Conservation (phyloP, 345 rosid species). For the Aquilaria sinensis region DNA sequence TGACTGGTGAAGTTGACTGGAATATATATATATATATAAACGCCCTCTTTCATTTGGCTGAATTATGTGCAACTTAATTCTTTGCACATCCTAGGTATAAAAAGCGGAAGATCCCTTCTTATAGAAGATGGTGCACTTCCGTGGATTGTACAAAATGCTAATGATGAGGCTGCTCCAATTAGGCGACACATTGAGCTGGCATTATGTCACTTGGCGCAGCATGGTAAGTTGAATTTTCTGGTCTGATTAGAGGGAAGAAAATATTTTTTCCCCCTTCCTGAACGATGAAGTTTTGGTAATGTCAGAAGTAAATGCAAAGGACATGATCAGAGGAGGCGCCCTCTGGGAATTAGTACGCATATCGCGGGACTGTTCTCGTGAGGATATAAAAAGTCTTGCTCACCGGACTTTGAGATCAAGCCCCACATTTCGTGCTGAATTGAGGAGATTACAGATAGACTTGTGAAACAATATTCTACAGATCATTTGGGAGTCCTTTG, state of each 20-base stretch:
- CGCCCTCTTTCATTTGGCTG: too few species aligned
- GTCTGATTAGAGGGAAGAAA: not conserved
- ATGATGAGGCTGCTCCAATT: constrained; percentile 79
- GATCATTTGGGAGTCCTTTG: not conserved
- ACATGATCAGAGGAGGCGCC: constrained; percentile 92
- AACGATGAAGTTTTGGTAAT: constrained; percentile 3
- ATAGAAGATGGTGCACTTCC: constrained; percentile 94
- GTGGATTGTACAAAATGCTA: constrained; percentile 96
- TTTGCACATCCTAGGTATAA: constrained; percentile 42
- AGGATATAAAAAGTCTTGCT: constrained; percentile 81
- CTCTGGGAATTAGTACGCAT: constrained; percentile 93
- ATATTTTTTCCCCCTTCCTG: not conserved
- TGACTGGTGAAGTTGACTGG: constrained; percentile 7
- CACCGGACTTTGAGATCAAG: constrained; percentile 67
- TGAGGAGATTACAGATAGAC: constrained; percentile 64
- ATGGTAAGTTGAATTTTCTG: constrained; percentile 42
- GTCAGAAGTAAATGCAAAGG: constrained; percentile 90
- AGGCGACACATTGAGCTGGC: constrained; percentile 98
- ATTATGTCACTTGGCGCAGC: constrained; percentile 94
- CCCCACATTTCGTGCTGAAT: constrained; percentile 53
- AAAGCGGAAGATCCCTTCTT: constrained; percentile 71
- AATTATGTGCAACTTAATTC: too few species aligned
- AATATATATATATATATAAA: not conserved
- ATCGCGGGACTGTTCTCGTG: constrained; percentile 87
- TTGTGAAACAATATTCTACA: constrained; percentile 25